Base-by-base conservation (phyloP, 83 land plant genomes). In the Larix sibirica region DNA sequence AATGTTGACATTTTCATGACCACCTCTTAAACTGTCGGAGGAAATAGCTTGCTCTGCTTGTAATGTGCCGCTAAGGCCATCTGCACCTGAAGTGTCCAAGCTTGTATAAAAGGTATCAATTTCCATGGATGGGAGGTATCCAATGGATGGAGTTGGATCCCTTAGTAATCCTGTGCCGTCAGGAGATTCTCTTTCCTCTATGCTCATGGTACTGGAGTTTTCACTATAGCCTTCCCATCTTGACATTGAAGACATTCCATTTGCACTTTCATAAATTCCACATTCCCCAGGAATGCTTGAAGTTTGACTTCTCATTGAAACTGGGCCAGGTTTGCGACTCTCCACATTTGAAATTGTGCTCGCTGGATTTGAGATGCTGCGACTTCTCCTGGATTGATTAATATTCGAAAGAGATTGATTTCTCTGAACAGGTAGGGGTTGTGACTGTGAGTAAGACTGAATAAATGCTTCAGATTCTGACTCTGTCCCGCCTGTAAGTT, bases 321-420 rank as follows among this genome's bases (percentile, higher is more conserved):
- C 16, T 73, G 77, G 8, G 44, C 56, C 21, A 50, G 40, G 42
- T 73, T 24, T 73, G 23, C 24, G 12, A 73, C 14, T 42, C 12
- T 23, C n/a, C 4, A 50, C 44, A 73, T 42, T n/a, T 42, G 56
- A 36, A 38, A 20, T 50, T 42, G 21, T n/a, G 24, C 21, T 42
- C 18, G 1, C 77, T 21, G 56, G 77, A 42, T n/a, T 42, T n/a
- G 77, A 73, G 40, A 42, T 8, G 4, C 77, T 42, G 56, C 10
- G 54, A 50, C 13, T 50, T n/a, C 9, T 73, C 56, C n/a, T 42
- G n/a, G n/a, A 3, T 73, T 23, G 47, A 9, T 73, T 73, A 40
- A 42, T 73, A 38, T 73, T 73, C 42, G 77, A 73, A 42, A 73
- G 77, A 73, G 77, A 44, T 42, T 42, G 56, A 42, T 42, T 73